phyloP scores from a whole-genome alignment of 2,329 filamentous ascomycete species.

The Epicoccum nigrum region DNA sequence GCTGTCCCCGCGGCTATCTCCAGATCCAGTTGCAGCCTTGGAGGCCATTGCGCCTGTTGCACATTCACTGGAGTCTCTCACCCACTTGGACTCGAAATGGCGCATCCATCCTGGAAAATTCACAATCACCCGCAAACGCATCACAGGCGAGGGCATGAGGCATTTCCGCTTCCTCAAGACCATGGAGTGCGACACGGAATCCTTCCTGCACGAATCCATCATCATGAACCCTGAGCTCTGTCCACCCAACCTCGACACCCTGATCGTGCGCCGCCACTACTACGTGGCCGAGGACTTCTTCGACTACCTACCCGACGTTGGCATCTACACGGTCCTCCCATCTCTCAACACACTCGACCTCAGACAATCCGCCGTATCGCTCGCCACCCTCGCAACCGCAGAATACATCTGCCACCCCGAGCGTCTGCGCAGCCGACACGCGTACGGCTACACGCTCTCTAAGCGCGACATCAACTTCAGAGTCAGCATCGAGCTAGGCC shows the following conservation, averaged over 20 bases:
- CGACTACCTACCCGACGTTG: conserved; percentile 34
- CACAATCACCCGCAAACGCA: conserved; percentile 20
- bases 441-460: conserved; percentile 32
- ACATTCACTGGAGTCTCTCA: conserved; percentile 40
- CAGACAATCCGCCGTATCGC: conserved; percentile 27
- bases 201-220: conserved; percentile 38
- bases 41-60: conserved; percentile 36
- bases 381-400: conserved; percentile 13
- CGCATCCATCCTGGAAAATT: conserved; percentile 19
- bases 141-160: conserved; percentile 38
- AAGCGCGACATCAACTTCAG: conserved; percentile 37
- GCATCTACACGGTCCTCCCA: conserved; percentile 32
- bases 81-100: conserved; percentile 36
- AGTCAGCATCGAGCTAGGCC: conserved; percentile 35
- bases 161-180: conserved; percentile 38
- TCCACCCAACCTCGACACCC: conserved; percentile 37
- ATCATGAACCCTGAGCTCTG: conserved; percentile 34
- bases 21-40: conserved; percentile 23
- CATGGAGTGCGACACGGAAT: conserved; percentile 39
- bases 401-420: conserved; percentile 36
- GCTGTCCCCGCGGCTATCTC: conserved; percentile 25
- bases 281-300: conserved; percentile 32
- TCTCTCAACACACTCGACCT: conserved; percentile 39
- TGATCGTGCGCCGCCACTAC: conserved; percentile 35
- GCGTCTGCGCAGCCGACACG: conserved; percentile 34